These are phyloP conservation scores for Solanum hybrid DNA, from an alignment of 305 asterid genomes.

Conservation along the genomic window DNA sequence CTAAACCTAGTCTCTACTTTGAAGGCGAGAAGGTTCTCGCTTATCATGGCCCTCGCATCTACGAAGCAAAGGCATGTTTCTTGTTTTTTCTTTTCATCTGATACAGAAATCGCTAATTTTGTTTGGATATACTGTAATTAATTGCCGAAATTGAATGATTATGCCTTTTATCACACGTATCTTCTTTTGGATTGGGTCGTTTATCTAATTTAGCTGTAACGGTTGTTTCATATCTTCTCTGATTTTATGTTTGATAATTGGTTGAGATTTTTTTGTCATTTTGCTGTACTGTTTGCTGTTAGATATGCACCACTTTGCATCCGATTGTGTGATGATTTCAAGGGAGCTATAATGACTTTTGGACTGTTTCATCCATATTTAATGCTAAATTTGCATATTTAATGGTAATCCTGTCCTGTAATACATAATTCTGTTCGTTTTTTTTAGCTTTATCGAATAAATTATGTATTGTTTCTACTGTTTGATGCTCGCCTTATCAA, in stretches of 20 bases:
- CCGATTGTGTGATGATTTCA: not conserved
- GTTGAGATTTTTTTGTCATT: not conserved
- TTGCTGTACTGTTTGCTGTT: not conserved
- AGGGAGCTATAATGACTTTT: not conserved
- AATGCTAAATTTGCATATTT: not conserved
- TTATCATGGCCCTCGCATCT: slow-evolving; percentile 72
- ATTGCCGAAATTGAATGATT: not conserved
- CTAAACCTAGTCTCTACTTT: slow-evolving; percentile 38
- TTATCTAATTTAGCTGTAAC: not conserved
- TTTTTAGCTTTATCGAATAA: not conserved
- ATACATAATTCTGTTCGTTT: not conserved
- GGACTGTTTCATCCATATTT: not conserved
- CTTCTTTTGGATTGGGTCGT: not conserved
- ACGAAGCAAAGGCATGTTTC: slow-evolving; percentile 70
- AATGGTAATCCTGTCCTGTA: not conserved
- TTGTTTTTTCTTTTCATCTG: not conserved
- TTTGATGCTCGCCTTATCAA: not conserved
- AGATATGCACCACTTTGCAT: not conserved
- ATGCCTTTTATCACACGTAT: not conserved
- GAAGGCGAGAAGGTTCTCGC: slow-evolving; percentile 88
- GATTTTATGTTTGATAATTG: not conserved
- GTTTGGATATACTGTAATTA: not conserved
- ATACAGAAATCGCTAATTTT: not conserved
- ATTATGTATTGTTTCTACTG: not conserved
- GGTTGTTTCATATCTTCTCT: not conserved